Percentiles rank a stretch among this genome's conserved stretches.
These are phyloP conservation scores for Tolypocladium album DNA, from an alignment of 2,329 filamentous ascomycete genomes.

Conservation along the genomic window DNA sequence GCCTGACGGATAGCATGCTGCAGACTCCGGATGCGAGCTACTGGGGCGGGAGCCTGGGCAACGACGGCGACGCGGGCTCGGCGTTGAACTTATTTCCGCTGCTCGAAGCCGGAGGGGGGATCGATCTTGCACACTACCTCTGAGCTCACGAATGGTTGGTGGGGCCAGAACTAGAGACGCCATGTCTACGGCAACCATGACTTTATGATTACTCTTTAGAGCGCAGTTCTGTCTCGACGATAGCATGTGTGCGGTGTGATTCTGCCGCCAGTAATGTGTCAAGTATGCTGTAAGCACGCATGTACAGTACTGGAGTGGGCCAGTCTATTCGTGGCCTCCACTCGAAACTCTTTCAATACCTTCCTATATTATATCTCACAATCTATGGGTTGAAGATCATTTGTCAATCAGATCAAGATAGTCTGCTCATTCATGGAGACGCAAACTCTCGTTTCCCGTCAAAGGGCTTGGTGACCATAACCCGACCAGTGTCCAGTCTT, in stretches of 20 bases:
- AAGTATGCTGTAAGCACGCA: too few species aligned
- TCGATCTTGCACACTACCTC: conserved; percentile 35
- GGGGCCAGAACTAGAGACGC: not conserved
- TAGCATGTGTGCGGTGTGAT: not conserved
- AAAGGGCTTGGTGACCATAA: too few species aligned
- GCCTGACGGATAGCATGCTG: conserved; percentile 24
- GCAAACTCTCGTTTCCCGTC: too few species aligned
- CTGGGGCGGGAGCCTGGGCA: conserved; percentile 24
- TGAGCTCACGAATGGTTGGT: conserved; percentile 3
- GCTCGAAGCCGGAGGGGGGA: conserved; percentile 39
- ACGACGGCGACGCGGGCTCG: conserved; percentile 31
- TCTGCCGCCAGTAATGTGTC: not conserved
- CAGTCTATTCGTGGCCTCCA: too few species aligned
- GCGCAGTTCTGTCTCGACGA: not conserved
- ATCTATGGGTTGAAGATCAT: too few species aligned
- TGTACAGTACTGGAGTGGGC: too few species aligned
- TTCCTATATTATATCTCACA: too few species aligned
- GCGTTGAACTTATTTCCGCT: conserved; percentile 40
- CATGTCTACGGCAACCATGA: not conserved
- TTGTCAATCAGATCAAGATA: too few species aligned
- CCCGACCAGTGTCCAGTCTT: too few species aligned
- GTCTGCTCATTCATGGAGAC: too few species aligned
- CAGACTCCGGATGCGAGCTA: conserved; percentile 30
- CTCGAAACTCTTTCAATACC: too few species aligned
- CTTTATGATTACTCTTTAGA: not conserved